Evolutionary conservation across 2,329 filamentous ascomycete species (phyloP), one percentile per base, ranked within the genome.

Genomic region (Sarocladium kiliense): DNA sequence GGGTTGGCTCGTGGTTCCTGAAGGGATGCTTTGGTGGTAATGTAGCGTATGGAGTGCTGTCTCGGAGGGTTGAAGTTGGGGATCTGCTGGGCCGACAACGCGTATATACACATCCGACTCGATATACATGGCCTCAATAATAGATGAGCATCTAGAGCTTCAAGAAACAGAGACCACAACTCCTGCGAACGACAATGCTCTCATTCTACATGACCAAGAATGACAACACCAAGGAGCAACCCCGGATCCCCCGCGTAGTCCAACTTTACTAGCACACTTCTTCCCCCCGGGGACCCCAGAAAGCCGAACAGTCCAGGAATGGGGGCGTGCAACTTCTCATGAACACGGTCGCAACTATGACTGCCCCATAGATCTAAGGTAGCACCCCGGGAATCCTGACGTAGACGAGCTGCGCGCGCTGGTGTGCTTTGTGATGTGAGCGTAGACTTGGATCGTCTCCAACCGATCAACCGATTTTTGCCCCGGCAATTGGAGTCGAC

Each of bases 381-480:
- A n/a, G n/a, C n/a, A 18, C 37, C 30, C 30, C n/a, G 10, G 7
- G 37, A 10, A 41, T 41, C 37, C 37, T 41, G 12, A 19, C 37
- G 12, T 41, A 11, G 18, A 7, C 42, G 12, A 11, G 10, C 42
- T 10, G 42, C 12, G 18, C 37, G n/a, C 37, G 7, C 18, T 6
- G n/a, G 7, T 19, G 18, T 10, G 37, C 37, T 34, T 18, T 6
- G 23, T 27, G 11, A 11, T 49, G 44, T 16, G 23, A n/a, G 18
- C 9, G 9, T 27, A 9, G 41, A 45, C 41, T 21, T 10, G 23
- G 44, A 49, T 51, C 3, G 47, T n/a, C 47, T 23, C 47, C 30
- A 51, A 51, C 47, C 47, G 47, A 51, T 21, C 47, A 51, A 36
- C 47, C 47, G 47, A 51, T 19, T 19, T 19, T 51, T 51, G 47